Evolutionary conservation across 192 early-diverging fungal species (phyloP), one percentile per base, ranked within the genome.

Genomic region (Entrophospora sp.): DNA sequence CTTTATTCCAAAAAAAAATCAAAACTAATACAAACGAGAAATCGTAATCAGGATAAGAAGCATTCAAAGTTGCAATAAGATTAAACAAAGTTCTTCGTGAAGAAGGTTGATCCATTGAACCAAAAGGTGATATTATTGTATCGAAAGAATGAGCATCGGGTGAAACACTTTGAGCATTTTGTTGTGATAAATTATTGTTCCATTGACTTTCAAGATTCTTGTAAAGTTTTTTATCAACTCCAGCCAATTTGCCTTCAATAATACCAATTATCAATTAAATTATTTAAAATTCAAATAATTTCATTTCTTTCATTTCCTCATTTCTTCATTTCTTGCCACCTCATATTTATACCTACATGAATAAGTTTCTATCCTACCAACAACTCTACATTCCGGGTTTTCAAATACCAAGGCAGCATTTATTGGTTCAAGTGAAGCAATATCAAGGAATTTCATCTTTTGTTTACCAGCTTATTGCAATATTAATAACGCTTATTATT

Each of bases 41-140:
- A 72, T 97, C 96, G 71, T 96, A 94, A 73, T 99, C 95, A 10
- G 96, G 95, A 64, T 91, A 99, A 8, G 91, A 90, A 2, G 93
- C 89, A 72, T 99, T 99, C 36, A 99, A 77, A 5, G 96, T 99
- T 13, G 90, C 91, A 18, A 99, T 87, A 28, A 99, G 80, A 64
- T 95, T 96, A 71, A 97, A 97, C 36, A 97, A 79, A 5, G 91
- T 93, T 77, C 88, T 89, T 35, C 93, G 80, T 20, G 90, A 89
- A 3, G 92, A 84, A 1, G 88, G 69, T 70, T 94, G 81, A n/a
- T 86, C 82, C 63, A 98, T 74, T 13, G 92, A 88, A n/a, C 94
- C 93, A 81, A 91, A 92, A 53, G 92, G 91, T 24, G 89, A 91
- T 31, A 87, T 77, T 36, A 81, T 79, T 69, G 85, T 85, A 7